Evolutionary conservation across 257 asterid species (phyloP).

Genomic region (Primulina tabacum): DNA sequence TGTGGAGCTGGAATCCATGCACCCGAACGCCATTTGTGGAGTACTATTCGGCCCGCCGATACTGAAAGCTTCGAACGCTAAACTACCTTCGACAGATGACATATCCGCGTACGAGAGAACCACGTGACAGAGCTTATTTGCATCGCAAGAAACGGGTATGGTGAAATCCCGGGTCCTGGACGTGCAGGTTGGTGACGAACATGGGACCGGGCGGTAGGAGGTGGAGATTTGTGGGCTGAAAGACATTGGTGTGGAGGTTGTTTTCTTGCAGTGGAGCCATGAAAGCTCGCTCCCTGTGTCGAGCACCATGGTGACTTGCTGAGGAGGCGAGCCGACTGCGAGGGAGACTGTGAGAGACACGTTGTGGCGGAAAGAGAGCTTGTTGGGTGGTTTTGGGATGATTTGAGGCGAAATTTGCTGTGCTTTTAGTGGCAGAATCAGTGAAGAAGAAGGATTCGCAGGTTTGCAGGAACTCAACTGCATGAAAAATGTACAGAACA

Average conservation of each 20-base stretch:
- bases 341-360: constrained; percentile 62
- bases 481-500: constrained; percentile 23
- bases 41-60: constrained; percentile 27
- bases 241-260: constrained; percentile 33
- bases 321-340: constrained; percentile 76
- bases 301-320: constrained; percentile 74
- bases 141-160: constrained; percentile 71
- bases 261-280: constrained; percentile 63
- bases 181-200: constrained; percentile 63
- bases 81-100: constrained; percentile 71
- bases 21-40: constrained; percentile 59
- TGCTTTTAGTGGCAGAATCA: constrained; percentile 46
- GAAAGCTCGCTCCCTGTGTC: constrained; percentile 92
- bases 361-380: constrained; percentile 66
- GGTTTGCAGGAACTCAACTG: constrained; percentile 31
- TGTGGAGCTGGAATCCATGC: constrained; percentile 63
- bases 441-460: constrained; percentile 20
- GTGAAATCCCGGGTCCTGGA: constrained; percentile 57
- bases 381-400: constrained; percentile 41
- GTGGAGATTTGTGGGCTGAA: constrained; percentile 53
- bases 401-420: constrained; percentile 30
- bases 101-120: constrained; percentile 74
- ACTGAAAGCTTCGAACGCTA: constrained; percentile 49
- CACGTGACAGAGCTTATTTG: constrained; percentile 54
- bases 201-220: constrained; percentile 55